phyloP scores from a whole-genome alignment of 805 yeast genomes.

The Pichia occidentalis region DNA sequence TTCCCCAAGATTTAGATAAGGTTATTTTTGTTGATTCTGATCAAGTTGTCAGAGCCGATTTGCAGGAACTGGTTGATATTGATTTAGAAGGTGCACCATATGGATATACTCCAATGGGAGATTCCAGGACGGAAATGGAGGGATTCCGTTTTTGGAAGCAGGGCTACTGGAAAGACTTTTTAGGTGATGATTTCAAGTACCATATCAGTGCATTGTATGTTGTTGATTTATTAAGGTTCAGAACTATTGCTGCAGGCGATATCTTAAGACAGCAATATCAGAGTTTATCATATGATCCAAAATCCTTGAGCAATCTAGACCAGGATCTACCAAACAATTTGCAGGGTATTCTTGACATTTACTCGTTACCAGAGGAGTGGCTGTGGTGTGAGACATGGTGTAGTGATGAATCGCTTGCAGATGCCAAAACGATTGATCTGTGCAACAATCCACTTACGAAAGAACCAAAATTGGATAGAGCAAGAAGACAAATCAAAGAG shows the following conservation, averaged over 20 bases:
- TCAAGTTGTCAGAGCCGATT: conserved; percentile 70
- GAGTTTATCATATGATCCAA: conserved; percentile 67
- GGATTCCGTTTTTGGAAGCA: conserved; percentile 88
- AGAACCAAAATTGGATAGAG: conserved; percentile 71
- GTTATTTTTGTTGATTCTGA: conserved; percentile 85
- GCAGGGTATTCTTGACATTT: conserved; percentile 61
- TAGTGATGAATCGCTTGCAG: conserved; percentile 48
- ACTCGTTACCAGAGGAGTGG: conserved; percentile 77
- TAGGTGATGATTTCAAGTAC: conserved; percentile 54
- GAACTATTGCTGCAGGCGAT: conserved; percentile 71
- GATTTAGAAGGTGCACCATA: conserved; percentile 80
- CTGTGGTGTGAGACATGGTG: conserved; percentile 96
- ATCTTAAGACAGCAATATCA: conserved; percentile 79
- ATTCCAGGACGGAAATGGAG: conserved; percentile 70
- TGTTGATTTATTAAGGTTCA: conserved; percentile 64
- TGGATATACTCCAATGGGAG: conserved; percentile 85
- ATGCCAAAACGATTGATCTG: conserved; percentile 74
- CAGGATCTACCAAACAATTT: conserved; percentile 91
- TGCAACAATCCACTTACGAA: conserved; percentile 81
- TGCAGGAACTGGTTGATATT: conserved; percentile 58
- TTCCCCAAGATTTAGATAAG: conserved; percentile 69
- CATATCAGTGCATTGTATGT: conserved; percentile 83
- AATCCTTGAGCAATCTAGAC: conserved; percentile 74
- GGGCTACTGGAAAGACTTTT: conserved; percentile 76
- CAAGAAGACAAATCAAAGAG: conserved; percentile 70